A percentile compares a stretch with the other conserved stretches of the same genome.
phyloP scores from a whole-genome alignment of 2,329 filamentous ascomycete species.

The Xylariaceae sp. region DNA sequence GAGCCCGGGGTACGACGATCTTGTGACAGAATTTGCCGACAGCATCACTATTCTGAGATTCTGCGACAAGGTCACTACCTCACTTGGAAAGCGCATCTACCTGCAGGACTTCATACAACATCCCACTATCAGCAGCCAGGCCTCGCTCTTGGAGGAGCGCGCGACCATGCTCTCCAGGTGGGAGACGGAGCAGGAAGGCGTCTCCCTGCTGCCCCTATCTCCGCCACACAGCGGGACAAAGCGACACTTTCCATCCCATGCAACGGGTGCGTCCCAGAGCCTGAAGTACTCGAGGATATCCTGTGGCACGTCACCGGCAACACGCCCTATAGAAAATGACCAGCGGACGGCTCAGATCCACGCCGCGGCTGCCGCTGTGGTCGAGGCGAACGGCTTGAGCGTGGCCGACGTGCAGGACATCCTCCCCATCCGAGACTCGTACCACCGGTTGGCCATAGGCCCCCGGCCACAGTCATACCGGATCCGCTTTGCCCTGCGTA shows the following conservation, averaged over 20 bases:
- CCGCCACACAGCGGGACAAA: neutral
- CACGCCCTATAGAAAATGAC: neutral
- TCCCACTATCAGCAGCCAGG: constrained; percentile 1
- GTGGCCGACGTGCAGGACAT: neutral
- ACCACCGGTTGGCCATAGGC: neutral
- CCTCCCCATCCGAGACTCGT: neutral
- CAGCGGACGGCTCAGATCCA: neutral
- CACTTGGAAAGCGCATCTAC: constrained; percentile 1
- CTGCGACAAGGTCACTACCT: constrained; percentile 1
- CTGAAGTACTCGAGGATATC: no score
- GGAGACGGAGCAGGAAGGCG: neutral
- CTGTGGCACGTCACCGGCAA: no score
- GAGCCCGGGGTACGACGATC: neutral
- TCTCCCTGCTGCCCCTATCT: neutral
- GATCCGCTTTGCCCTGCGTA: neutral
- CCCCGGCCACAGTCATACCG: constrained; percentile 1
- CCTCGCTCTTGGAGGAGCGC: neutral
- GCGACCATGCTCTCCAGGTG: neutral
- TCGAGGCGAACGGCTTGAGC: neutral
- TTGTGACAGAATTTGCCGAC: neutral
- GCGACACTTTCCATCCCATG: neutral
- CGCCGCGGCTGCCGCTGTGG: neutral
- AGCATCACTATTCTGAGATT: constrained; percentile 1
- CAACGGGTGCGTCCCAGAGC: no score
- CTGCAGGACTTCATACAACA: neutral